Conservation (phyloP, 2,329 filamentous ascomycete species). For the Pseudogymnoascus verrucosus region DNA sequence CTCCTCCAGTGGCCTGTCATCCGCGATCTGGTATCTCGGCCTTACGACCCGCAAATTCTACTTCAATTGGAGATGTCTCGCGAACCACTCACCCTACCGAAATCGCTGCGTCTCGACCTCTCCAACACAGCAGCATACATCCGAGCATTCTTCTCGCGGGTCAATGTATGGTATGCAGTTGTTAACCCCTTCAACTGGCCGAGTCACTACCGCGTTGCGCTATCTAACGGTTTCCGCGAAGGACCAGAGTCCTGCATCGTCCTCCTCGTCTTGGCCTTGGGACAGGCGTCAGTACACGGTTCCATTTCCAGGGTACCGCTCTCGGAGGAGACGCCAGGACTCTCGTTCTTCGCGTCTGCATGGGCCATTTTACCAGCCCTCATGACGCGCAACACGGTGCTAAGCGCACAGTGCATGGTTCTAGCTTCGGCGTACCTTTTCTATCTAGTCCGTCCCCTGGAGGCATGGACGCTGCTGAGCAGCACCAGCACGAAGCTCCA, state of each 20-base stretch:
- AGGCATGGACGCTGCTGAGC: conserved; percentile 74
- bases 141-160: conserved; percentile 70
- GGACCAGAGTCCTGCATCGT: conserved; percentile 79
- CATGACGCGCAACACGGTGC: conserved; percentile 71
- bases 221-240: conserved; percentile 68
- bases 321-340: conserved; percentile 63
- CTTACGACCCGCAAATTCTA: conserved; percentile 74
- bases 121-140: conserved; percentile 69
- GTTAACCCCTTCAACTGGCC: conserved; percentile 78
- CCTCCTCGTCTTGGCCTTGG: conserved; percentile 67
- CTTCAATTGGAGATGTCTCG: conserved; percentile 74
- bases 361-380: conserved; percentile 70
- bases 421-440: conserved; percentile 76
- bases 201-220: conserved; percentile 64
- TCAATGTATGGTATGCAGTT: conserved; percentile 80
- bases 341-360: conserved; percentile 73
- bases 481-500: conserved; percentile 77
- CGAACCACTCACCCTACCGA: conserved; percentile 62
- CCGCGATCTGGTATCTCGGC: conserved; percentile 65
- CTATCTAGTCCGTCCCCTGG: conserved; percentile 71
- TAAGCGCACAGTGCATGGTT: conserved; percentile 73
- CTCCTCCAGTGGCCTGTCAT: conserved; percentile 76
- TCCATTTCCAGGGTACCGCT: conserved; percentile 66
- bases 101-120: conserved; percentile 59
- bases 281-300: conserved; percentile 65